Percentiles rank a stretch among this genome's conserved stretches.
phyloP scores from a whole-genome alignment of 1,139 yeast genomes.

The Geotrichum cucujoidarum region DNA sequence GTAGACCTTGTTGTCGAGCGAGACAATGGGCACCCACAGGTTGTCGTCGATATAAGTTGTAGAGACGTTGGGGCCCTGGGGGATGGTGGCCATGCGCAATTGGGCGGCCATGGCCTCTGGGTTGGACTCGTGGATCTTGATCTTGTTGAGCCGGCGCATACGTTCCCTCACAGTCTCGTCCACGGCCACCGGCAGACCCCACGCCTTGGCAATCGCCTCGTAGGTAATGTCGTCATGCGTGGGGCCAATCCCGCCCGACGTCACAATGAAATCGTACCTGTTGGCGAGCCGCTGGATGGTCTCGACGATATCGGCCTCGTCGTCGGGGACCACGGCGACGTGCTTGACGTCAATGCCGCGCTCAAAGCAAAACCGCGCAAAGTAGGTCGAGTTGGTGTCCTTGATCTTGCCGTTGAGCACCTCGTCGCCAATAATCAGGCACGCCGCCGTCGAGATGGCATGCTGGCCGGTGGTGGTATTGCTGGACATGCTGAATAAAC shows the following conservation, averaged over 20 bases:
- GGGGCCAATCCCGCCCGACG: constrained; percentile 83
- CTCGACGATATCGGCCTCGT: constrained; percentile 55
- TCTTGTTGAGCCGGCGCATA: constrained; percentile 50
- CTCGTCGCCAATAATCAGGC: constrained; percentile 77
- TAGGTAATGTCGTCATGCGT: constrained; percentile 89
- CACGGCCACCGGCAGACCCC: constrained; percentile 45
- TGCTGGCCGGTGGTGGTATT: too few species aligned
- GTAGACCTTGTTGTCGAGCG: constrained; percentile 55
- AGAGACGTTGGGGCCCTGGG: constrained; percentile 47
- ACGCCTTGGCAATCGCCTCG: constrained; percentile 62
- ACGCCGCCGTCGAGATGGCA: constrained; percentile 35
- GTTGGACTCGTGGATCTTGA: constrained; percentile 37
- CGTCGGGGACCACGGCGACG: constrained; percentile 74
- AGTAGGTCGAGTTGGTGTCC: constrained; percentile 70
- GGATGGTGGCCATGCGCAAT: constrained; percentile 75
- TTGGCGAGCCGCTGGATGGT: constrained; percentile 47
- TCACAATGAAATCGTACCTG: constrained; percentile 63
- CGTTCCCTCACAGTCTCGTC: constrained; percentile 55
- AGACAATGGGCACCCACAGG: constrained; percentile 81
- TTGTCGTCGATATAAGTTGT: constrained; percentile 50
- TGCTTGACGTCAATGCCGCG: constrained; percentile 60
- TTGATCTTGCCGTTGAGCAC: constrained; percentile 80
- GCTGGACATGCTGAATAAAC: too few species aligned
- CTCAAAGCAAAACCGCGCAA: constrained; percentile 65
- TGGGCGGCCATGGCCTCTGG: constrained; percentile 53